These are phyloP conservation scores for Cryptococcus wingfieldii DNA, from an alignment of 1,284 basidiomycete species.

Conservation along the genomic window DNA sequence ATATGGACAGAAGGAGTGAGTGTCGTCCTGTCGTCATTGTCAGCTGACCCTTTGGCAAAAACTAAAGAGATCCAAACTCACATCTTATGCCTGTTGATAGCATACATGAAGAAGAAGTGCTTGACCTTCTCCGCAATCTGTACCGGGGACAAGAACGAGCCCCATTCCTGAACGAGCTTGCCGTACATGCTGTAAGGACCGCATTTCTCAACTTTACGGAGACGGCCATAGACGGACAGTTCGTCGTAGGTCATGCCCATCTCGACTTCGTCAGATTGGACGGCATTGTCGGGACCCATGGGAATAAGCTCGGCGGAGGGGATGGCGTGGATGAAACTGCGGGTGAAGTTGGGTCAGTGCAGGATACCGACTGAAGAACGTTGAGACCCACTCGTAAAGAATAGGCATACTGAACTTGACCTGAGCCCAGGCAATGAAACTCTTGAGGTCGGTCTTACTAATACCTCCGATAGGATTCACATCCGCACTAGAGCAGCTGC, in stretches of 20 bases:
- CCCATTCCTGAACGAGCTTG: conserved; percentile 91
- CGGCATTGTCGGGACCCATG: conserved; percentile 77
- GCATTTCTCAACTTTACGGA: conserved; percentile 94
- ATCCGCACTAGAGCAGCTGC: conserved; percentile 68
- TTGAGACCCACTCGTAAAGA: conserved; percentile 60
- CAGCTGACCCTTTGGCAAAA: conserved; percentile 4
- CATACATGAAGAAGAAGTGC: conserved; percentile 94
- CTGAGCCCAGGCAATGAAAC: conserved; percentile 83
- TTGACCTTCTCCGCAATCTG: conserved; percentile 98
- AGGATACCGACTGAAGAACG: not conserved
- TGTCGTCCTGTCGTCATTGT: conserved; percentile 59
- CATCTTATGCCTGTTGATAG: conserved; percentile 98
- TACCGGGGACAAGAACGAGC: conserved; percentile 62
- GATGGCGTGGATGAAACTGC: conserved; percentile 81
- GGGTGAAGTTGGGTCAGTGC: not conserved
- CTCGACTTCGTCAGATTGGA: conserved; percentile 95
- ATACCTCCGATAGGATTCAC: conserved; percentile 98
- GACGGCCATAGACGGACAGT: conserved; percentile 82
- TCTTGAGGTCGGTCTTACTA: conserved; percentile 95
- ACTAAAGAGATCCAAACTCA: conserved; percentile 13
- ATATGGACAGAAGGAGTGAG: conserved; percentile 95
- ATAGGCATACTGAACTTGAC: conserved; percentile 78
- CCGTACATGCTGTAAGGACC: conserved; percentile 96
- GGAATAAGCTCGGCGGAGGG: conserved; percentile 97
- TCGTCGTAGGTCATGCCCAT: conserved; percentile 99